A percentile compares a stretch with the other conserved stretches of the same genome.
Evolutionary conservation across 805 yeast genomes (phyloP).

Genomic region (Starmerella bombi): DNA sequence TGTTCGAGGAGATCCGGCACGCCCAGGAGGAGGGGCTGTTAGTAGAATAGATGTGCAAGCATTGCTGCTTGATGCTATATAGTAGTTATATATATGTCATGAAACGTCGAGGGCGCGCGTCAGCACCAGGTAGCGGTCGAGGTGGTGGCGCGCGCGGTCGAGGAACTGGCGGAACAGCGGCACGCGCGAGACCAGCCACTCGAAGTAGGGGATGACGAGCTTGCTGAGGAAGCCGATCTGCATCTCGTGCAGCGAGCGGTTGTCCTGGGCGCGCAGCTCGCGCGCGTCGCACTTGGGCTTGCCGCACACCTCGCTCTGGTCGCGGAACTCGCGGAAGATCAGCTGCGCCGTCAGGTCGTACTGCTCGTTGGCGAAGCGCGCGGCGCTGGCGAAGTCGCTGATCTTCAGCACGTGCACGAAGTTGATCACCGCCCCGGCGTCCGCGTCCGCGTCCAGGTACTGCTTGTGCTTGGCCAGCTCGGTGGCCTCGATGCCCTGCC

Average conservation of each 20-base stretch:
- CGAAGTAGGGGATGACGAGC: constrained; percentile 16
- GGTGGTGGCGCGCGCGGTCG: constrained; percentile 1
- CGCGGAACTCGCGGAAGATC: constrained; percentile 11
- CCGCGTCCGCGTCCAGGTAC: neutral
- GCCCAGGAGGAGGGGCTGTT: constrained; percentile 31
- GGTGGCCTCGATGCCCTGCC: constrained; percentile 50
- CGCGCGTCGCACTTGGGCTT: neutral
- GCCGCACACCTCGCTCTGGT: constrained; percentile 6
- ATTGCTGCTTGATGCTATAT: neutral
- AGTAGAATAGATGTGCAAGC: constrained; percentile 5
- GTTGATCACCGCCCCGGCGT: neutral
- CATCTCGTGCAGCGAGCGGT: constrained; percentile 7
- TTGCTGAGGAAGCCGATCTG: constrained; percentile 12
- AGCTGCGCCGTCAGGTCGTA: constrained; percentile 11
- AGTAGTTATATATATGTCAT: neutral
- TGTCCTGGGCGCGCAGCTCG: constrained; percentile 2
- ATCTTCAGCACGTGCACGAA: constrained; percentile 57
- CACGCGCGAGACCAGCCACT: constrained; percentile 11
- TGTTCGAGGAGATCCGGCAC: constrained; percentile 69
- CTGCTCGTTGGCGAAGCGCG: constrained; percentile 44
- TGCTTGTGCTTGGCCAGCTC: constrained; percentile 84
- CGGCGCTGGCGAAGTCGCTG: constrained; percentile 90
- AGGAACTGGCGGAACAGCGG: constrained; percentile 5
- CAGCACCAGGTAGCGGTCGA: neutral
- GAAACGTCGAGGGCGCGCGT: too few relatives aligned